Evolutionary conservation across 2,329 filamentous ascomycete species (phyloP).

Genomic region (Fusarium caatingaense): DNA sequence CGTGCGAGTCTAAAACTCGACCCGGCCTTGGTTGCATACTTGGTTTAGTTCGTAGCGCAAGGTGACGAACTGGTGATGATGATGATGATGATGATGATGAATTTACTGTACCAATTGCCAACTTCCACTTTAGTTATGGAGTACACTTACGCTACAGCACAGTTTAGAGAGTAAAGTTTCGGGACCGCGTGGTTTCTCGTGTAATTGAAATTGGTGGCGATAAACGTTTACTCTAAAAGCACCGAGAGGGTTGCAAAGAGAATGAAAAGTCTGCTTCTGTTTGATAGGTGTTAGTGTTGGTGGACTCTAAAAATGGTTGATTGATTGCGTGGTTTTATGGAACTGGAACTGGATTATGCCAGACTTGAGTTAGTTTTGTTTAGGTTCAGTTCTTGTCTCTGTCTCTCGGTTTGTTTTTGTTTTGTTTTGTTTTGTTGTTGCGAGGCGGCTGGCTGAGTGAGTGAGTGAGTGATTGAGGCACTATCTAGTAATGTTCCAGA

Average conservation of each 20-base stretch:
- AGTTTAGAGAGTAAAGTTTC: slow-evolving; percentile 6
- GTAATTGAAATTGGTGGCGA: slow-evolving; percentile 26
- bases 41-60: background rate
- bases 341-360: background rate
- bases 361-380: background rate
- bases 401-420: slow-evolving; percentile 7
- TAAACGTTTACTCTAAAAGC: slow-evolving; percentile 20
- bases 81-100: background rate
- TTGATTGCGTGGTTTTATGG: slow-evolving; percentile 23
- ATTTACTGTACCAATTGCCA: background rate
- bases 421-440: background rate
- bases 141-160: background rate
- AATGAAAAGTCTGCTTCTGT: slow-evolving; percentile 3
- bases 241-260: slow-evolving; percentile 14
- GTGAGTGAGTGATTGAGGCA: slow-evolving; percentile 2
- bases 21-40: background rate
- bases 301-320: background rate
- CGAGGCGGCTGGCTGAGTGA: slow-evolving; percentile 18
- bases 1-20: background rate
- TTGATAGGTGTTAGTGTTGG: background rate
- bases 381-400: background rate
- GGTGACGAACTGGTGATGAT: slow-evolving; percentile 32
- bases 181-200: slow-evolving; percentile 5
- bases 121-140: background rate
- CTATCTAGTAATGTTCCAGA: slow-evolving; percentile 26